A percentile compares a stretch with the other conserved stretches of the same genome.
Evolutionary conservation across 176 grass and related monocot species (phyloP).

Genomic region (Juncus effusus): DNA sequence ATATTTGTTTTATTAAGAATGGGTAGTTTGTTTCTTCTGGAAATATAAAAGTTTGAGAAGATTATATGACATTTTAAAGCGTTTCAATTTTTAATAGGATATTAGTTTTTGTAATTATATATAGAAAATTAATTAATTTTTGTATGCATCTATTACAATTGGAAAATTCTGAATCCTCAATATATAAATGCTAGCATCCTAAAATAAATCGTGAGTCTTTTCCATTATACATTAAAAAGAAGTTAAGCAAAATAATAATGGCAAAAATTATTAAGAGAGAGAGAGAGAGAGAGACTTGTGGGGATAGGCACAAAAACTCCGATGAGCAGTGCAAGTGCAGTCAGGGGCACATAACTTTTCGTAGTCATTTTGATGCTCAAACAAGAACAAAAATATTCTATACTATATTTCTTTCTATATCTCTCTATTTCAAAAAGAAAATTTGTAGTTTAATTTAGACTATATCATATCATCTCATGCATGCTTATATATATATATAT

Average conservation of each 20-base stretch:
- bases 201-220: background rate
- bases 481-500: too few species aligned
- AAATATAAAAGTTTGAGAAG: background rate
- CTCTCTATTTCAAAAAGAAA: too few species aligned
- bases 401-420: too few species aligned
- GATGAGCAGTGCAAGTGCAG: constrained; percentile 31
- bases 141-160: background rate
- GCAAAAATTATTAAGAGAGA: background rate
- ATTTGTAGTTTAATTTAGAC: too few species aligned
- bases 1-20: background rate
- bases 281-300: constrained; percentile 24
- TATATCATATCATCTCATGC: too few species aligned
- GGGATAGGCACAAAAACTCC: constrained; percentile 26
- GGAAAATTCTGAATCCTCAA: background rate
- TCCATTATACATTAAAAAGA: background rate
- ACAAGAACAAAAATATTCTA: too few species aligned
- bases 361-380: too few species aligned
- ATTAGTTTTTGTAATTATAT: background rate
- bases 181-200: background rate
- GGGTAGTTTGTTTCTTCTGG: background rate
- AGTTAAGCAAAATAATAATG: background rate
- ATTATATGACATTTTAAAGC: background rate
- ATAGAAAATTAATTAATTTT: background rate
- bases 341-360: background rate
- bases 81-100: background rate